phyloP scores from a whole-genome alignment of 139 green algal species.

The Raphidocelis subcapitata region DNA sequence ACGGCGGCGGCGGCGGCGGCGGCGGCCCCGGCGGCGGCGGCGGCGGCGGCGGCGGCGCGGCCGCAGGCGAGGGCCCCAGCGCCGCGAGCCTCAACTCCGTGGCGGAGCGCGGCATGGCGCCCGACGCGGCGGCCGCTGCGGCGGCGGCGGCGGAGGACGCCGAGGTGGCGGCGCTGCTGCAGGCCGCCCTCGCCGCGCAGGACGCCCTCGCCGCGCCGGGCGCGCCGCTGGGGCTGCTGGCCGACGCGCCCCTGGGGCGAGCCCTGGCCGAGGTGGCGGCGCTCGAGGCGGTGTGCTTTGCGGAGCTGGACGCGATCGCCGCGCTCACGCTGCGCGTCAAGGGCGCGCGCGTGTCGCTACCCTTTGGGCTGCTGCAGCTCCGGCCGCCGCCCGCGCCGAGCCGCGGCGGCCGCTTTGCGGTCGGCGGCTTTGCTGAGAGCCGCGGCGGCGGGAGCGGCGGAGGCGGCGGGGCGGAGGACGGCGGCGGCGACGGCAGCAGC shows the following conservation, averaged over 20 bases:
- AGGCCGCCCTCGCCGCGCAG: slow-evolving; percentile 39
- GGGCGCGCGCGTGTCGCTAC: slow-evolving; percentile 14
- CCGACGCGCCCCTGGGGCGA: too few species aligned
- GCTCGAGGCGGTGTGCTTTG: slow-evolving; percentile 42
- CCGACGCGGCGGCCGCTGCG: background rate
- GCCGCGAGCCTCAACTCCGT: slow-evolving; percentile 14
- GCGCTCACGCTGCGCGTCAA: slow-evolving; percentile 27
- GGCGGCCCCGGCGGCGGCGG: background rate
- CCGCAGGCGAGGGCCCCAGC: background rate
- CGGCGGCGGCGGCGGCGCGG: background rate
- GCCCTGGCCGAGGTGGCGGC: slow-evolving; percentile 19
- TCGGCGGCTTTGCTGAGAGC: background rate
- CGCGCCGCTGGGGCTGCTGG: too few species aligned
- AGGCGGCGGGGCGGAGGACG: background rate
- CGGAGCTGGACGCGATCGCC: slow-evolving; percentile 40
- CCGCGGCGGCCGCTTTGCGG: background rate
- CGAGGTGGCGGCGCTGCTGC: slow-evolving; percentile 37
- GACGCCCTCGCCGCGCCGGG: slow-evolving; percentile 27
- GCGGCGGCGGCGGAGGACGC: background rate
- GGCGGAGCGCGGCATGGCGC: background rate
- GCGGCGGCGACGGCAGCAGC: background rate
- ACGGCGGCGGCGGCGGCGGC: background rate
- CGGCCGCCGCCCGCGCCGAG: slow-evolving; percentile 17
- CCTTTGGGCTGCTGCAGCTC: slow-evolving; percentile 43
- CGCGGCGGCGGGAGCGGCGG: background rate